Base-by-base conservation (phyloP, 2,329 filamentous ascomycete species). In the Fulvia fulva region DNA sequence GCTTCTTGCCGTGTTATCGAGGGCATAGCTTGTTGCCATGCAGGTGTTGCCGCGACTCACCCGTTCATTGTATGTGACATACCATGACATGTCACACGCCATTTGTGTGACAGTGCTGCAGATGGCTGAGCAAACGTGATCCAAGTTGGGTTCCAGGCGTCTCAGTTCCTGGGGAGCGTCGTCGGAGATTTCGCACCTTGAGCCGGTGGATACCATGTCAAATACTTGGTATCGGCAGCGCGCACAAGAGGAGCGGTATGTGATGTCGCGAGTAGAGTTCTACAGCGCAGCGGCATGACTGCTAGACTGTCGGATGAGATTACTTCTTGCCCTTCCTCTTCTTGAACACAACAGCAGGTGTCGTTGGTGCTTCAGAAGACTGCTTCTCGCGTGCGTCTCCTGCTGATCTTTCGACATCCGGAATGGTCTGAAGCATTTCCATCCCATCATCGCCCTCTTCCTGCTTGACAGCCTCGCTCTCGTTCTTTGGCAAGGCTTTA, bases 311-410 rank as follows among this genome's bases (percentile, higher is more conserved):
- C 9, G 44, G 21, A 23, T 25, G 11, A 47, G 16, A 32, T 73
- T 71, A 73, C 55, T 65, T 70, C 64, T 73, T 73, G 21, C 65
- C 64, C 69, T 91, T 93, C 55, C 89, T 79, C 76, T 91, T 92
- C 76, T 92, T 93, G 75, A 93, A 94, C 2, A 91, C 77, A 1
- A 91, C 81, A 0, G 82, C 78, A 6, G 75, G 73, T 32, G 28
- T 32, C 2, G 81, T 78, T 11, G 71, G 70, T 47, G 63, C 64
- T 37, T 66, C 65, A 5, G 65, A 59, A 25, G 65, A 67, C 61
- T 71, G 58, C 32, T 62, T 45, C 47, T 63, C 60, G 12, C 58
- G 52, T 14, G 45, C 14, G 14, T 30, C 46, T 8, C 12, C 25
- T 11, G 16, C 26, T 11, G 57, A 44, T 19, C 34, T 44, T 53